Evolutionary conservation across 345 rosid genomes (phyloP), one percentile per base, ranked within the genome.

Genomic region (Eucalyptus fibrosa): DNA sequence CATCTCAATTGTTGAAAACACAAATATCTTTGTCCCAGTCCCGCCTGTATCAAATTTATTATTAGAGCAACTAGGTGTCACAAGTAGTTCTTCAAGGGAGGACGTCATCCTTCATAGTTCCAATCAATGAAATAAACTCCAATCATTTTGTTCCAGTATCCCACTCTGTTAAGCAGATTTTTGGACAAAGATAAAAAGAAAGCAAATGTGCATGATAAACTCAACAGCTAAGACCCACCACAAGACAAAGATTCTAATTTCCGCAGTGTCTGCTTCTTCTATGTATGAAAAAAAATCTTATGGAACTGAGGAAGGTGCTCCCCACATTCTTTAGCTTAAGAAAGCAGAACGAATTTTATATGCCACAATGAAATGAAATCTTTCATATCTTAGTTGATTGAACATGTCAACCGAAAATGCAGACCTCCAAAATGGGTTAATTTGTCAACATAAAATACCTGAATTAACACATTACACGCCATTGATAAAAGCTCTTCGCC

Each of bases 401-500:
- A 77, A 77, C 30, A 23, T 21, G 85, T 77, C 85, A 77, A 77
- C 47, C 30, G 21, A 56, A 87, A 18, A 83, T 53, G 15, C 45
- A 14, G 13, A 77, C 56, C 81, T 55, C 69, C 89, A 53, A 50
- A 86, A 86, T n/a, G 88, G 28, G 67, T 86, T 50, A 86, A 53
- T 42, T 53, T 50, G 42, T 53, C n/a, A 55, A 47, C 26, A 59
- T 32, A 86, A 37, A 37, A 53, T 94, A 98, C 99, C 99, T 97
- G 98, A 93, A 98, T 97, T 93, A 97, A 94, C 88, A 92, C 91
- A 91, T 93, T 96, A 96, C 96, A 93, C 13, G 92, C 93, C 92
- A 96, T 92, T 90, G 97, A 93, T 88, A 98, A 91, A 89, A 98
- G 94, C 94, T 98, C 99, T 93, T 96, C 99, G 45, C 99, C 99